phyloP scores from a whole-genome alignment of 352 stramenopile genomes.

The Aphanomyces euteiches region DNA sequence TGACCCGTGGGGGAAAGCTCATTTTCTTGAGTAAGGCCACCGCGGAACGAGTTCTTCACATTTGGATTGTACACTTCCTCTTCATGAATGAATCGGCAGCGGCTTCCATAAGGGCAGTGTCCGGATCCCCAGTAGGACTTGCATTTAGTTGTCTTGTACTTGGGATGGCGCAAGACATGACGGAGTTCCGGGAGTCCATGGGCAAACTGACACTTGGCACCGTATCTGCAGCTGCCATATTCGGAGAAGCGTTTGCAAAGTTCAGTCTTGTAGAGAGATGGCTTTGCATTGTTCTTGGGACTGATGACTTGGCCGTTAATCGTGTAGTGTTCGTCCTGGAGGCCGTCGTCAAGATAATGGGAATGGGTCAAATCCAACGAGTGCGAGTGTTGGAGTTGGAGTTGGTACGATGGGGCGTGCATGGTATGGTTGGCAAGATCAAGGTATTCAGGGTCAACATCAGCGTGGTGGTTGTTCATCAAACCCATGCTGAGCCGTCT shows the following conservation, averaged over 20 bases:
- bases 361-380: slow-evolving; percentile 24
- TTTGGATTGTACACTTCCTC: slow-evolving; percentile 35
- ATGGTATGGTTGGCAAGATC: slow-evolving; percentile 22
- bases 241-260: slow-evolving; percentile 87
- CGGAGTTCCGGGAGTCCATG: slow-evolving; percentile 82
- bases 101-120: slow-evolving; percentile 82
- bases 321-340: slow-evolving; percentile 26
- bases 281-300: slow-evolving; percentile 31
- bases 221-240: slow-evolving; percentile 83
- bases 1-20: slow-evolving; percentile 26
- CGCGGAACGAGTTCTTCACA: slow-evolving; percentile 23
- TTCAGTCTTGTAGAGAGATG: slow-evolving; percentile 87
- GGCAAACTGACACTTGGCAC: slow-evolving; percentile 86
- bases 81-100: slow-evolving; percentile 85
- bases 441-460: slow-evolving; percentile 24
- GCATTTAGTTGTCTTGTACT: slow-evolving; percentile 90
- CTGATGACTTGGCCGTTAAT: slow-evolving; percentile 14
- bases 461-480: slow-evolving; percentile 21
- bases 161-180: slow-evolving; percentile 81
- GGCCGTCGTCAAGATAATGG: slow-evolving; percentile 28
- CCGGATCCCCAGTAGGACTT: slow-evolving; percentile 83
- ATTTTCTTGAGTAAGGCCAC: slow-evolving; percentile 23
- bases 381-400: slow-evolving; percentile 25
- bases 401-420: slow-evolving; percentile 8
- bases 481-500: slow-evolving; percentile 23